phyloP scores from a whole-genome alignment of 768 basidiomycete species.

The Mycena galericulata region DNA sequence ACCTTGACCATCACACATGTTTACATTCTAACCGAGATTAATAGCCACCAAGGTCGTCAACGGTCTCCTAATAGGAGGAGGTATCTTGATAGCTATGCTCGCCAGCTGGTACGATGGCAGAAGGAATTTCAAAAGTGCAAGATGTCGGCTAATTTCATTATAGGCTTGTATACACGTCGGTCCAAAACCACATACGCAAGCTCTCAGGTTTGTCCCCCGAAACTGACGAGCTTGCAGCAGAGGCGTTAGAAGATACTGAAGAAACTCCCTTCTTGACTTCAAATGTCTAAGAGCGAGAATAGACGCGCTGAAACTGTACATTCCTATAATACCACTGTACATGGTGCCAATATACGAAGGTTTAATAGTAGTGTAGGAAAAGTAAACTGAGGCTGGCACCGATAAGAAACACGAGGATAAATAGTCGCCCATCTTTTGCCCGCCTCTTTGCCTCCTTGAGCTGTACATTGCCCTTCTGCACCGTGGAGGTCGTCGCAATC shows the following conservation, averaged over 20 bases:
- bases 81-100: slow-evolving; percentile 67
- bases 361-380: slow-evolving; percentile 92
- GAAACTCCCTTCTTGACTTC: slow-evolving; percentile 66
- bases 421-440: slow-evolving; percentile 88
- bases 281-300: slow-evolving; percentile 26
- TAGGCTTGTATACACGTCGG: slow-evolving; percentile 76
- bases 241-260: slow-evolving; percentile 70
- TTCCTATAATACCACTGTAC: slow-evolving; percentile 5
- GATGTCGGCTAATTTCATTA: slow-evolving; percentile 27
- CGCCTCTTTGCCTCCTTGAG: slow-evolving; percentile 90
- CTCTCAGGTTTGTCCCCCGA: slow-evolving; percentile 62
- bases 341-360: slow-evolving; percentile 7
- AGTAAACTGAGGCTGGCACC: slow-evolving; percentile 92
- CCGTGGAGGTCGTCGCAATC: slow-evolving; percentile 84
- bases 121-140: slow-evolving; percentile 1
- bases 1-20: slow-evolving; percentile 5
- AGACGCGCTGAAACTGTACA: neutral
- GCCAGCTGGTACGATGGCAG: slow-evolving; percentile 71
- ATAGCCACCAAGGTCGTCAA: slow-evolving; percentile 77
- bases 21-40: slow-evolving; percentile 28
- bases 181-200: slow-evolving; percentile 70
- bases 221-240: slow-evolving; percentile 67
- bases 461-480: slow-evolving; percentile 92
- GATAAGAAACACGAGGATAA: slow-evolving; percentile 91
- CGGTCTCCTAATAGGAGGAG: slow-evolving; percentile 65